phyloP scores from a whole-genome alignment of 2,329 filamentous ascomycete species.

The Monosporascus ibericus region DNA sequence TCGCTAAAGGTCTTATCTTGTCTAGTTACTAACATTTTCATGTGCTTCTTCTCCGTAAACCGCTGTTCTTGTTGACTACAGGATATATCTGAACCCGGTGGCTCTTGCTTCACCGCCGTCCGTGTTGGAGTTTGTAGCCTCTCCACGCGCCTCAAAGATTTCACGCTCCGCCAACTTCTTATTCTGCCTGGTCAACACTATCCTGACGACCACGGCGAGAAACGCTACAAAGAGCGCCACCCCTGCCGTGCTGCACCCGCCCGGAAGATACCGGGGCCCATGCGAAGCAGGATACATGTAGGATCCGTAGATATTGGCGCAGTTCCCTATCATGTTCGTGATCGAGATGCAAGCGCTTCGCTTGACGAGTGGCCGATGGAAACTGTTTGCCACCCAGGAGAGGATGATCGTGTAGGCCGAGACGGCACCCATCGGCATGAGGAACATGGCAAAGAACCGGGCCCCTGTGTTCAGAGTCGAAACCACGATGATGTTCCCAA shows the following conservation, averaged over 20 bases:
- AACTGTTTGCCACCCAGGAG: constrained; percentile 61
- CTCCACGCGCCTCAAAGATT: constrained; percentile 15
- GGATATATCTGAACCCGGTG: constrained; percentile 25
- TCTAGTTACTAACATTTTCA: no score
- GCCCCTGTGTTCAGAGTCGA: constrained; percentile 42
- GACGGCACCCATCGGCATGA: constrained; percentile 51
- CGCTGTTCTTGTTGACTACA: constrained; percentile 8
- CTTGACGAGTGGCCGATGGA: constrained; percentile 64
- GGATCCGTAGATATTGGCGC: constrained; percentile 38
- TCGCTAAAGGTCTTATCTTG: no score
- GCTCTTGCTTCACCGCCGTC: constrained; percentile 13
- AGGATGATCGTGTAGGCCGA: constrained; percentile 54
- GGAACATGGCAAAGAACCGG: constrained; percentile 57
- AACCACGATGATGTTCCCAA: constrained; percentile 51
- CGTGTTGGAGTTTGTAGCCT: background rate
- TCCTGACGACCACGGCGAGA: constrained; percentile 46
- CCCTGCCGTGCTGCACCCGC: constrained; percentile 54
- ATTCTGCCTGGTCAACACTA: constrained; percentile 55
- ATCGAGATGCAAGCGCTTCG: constrained; percentile 61
- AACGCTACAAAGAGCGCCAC: constrained; percentile 56
- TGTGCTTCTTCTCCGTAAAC: no score
- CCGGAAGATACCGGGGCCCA: constrained; percentile 40
- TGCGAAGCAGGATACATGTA: constrained; percentile 40
- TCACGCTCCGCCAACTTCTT: constrained; percentile 46
- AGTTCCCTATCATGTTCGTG: constrained; percentile 62